Conservation (phyloP, 805 yeast species). For the Yarrowia sp. region DNA sequence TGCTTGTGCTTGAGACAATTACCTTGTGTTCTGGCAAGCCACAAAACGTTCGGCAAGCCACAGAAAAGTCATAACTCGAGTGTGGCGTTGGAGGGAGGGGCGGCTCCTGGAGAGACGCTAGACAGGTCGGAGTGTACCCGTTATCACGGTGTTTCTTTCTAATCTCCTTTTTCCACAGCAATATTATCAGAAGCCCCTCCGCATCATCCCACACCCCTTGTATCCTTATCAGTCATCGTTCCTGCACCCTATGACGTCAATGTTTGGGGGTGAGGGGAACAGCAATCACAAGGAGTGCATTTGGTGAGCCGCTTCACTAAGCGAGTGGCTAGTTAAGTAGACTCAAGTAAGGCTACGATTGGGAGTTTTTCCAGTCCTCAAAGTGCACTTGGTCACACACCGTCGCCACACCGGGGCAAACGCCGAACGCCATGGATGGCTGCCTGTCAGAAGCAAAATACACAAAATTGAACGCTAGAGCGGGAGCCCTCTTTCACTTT, state of each 20-base stretch:
- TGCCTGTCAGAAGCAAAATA: no score
- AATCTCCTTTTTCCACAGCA: not conserved
- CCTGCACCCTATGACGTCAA: constrained; percentile 28
- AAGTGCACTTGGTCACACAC: no score
- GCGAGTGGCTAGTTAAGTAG: not conserved
- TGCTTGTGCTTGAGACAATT: constrained; percentile 14
- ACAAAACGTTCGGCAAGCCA: constrained; percentile 29
- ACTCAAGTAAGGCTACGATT: no score
- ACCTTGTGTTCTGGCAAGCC: constrained; percentile 8
- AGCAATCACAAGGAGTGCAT: not conserved
- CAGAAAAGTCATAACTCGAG: constrained; percentile 19
- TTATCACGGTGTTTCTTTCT: no score
- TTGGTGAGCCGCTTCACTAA: not conserved
- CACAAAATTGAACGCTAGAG: no score
- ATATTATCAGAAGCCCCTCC: constrained; percentile 1
- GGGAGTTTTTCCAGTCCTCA: no score
- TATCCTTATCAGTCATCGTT: constrained; percentile 25
- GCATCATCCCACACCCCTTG: not conserved
- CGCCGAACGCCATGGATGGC: no score
- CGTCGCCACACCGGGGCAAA: no score
- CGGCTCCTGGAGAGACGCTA: no score
- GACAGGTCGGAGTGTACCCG: no score
- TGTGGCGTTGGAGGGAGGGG: not conserved
- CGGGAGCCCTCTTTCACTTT: not conserved
- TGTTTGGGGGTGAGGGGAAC: constrained; percentile 1